These are phyloP conservation scores for Clavaria fumosa DNA, from an alignment of 768 basidiomycete species.

Conservation along the genomic window DNA sequence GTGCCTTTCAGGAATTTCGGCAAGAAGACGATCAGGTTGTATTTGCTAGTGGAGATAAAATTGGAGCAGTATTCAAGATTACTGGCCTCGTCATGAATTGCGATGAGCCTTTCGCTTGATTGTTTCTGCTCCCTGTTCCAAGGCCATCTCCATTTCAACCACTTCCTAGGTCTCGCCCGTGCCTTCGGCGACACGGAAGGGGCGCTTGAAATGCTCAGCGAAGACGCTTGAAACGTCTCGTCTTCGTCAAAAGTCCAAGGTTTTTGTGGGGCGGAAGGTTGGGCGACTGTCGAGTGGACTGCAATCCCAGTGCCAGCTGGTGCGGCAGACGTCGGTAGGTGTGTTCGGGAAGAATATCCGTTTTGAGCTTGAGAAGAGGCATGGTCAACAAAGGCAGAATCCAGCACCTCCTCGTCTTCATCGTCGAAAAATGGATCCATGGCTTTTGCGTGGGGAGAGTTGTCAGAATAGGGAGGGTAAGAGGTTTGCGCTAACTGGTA, in stretches of 20 bases:
- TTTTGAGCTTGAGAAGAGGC: constrained; percentile 36
- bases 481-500: constrained; percentile 27
- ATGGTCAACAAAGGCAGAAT: constrained; percentile 48
- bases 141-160: constrained; percentile 62
- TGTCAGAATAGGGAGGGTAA: constrained; percentile 8
- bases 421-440: constrained; percentile 88
- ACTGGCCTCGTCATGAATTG: constrained; percentile 60
- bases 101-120: constrained; percentile 63
- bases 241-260: constrained; percentile 68
- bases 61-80: constrained; percentile 64
- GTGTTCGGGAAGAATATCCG: constrained; percentile 41
- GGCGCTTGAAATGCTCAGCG: constrained; percentile 27
- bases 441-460: not conserved
- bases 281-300: constrained; percentile 32
- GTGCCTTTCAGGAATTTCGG: constrained; percentile 88
- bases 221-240: constrained; percentile 28
- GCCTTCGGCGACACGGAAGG: constrained; percentile 14
- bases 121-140: constrained; percentile 59
- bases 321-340: constrained; percentile 41
- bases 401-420: constrained; percentile 56
- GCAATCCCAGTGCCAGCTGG: constrained; percentile 43
- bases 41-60: constrained; percentile 89
- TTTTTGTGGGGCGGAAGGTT: constrained; percentile 26
- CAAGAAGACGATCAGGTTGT: constrained; percentile 72
- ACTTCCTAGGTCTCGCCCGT: constrained; percentile 14